Evolutionary conservation across 495 filamentous ascomycete genomes (phyloP).

Genomic region (Penicillium bovifimosum): DNA sequence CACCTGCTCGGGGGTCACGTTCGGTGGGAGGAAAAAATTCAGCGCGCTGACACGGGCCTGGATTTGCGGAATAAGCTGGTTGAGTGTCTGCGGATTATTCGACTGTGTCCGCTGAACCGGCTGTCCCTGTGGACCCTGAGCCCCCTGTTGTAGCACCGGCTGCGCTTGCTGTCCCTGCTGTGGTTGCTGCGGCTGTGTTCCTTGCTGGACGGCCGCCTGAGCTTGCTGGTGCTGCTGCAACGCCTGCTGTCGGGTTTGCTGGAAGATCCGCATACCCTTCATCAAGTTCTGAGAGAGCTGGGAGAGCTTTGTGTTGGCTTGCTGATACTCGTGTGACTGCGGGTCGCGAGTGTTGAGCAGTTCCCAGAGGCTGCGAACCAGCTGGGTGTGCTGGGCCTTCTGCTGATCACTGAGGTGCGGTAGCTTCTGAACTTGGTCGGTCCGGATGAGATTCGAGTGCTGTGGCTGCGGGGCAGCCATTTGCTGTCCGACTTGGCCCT

Average conservation of each 20-base stretch:
- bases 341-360: constrained; percentile 53
- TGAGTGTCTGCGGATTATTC: constrained; percentile 37
- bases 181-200: constrained; percentile 16
- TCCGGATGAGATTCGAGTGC: constrained; percentile 45
- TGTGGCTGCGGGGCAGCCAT: constrained; percentile 34
- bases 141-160: constrained; percentile 10
- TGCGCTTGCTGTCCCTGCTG: constrained; percentile 34
- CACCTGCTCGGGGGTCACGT: constrained; percentile 42
- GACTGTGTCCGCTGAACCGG: constrained; percentile 34
- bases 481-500: constrained; percentile 29
- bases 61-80: constrained; percentile 39
- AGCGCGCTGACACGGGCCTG: constrained; percentile 43
- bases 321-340: constrained; percentile 51
- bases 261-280: constrained; percentile 48
- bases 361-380: constrained; percentile 57
- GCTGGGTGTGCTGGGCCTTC: constrained; percentile 59
- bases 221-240: constrained; percentile 27
- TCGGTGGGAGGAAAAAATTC: constrained; percentile 44
- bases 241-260: constrained; percentile 41
- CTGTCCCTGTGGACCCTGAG: constrained; percentile 12
- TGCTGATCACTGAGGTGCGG: constrained; percentile 52
- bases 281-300: constrained; percentile 60
- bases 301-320: constrained; percentile 58
- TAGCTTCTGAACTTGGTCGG: constrained; percentile 49
- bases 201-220: constrained; percentile 8